These are phyloP conservation scores for Diplodia intermedia DNA, from an alignment of 2,329 filamentous ascomycete species.

Conservation along the genomic window DNA sequence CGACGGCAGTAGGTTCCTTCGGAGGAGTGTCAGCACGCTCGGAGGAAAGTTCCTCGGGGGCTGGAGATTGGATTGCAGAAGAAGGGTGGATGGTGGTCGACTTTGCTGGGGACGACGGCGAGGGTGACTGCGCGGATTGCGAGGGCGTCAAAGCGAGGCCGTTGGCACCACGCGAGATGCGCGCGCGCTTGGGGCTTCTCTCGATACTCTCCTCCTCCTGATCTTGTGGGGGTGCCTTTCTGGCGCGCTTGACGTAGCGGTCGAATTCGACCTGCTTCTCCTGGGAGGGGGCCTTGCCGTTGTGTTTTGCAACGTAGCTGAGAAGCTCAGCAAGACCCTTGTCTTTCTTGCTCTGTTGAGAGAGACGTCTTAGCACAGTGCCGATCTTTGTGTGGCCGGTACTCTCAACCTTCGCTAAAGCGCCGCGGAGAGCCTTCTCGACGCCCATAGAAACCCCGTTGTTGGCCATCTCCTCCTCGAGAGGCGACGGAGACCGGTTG, in stretches of 20 bases:
- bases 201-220: conserved; percentile 19
- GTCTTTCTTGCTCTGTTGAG: conserved; percentile 50
- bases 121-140: conserved; percentile 23
- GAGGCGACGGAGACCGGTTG: conserved; percentile 14
- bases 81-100: conserved; percentile 13
- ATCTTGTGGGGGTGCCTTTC: neutral
- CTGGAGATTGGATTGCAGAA: conserved; percentile 20
- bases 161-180: conserved; percentile 21
- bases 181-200: conserved; percentile 29
- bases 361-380: conserved; percentile 41
- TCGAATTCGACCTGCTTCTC: conserved; percentile 53
- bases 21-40: conserved; percentile 18
- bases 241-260: conserved; percentile 46
- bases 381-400: conserved; percentile 20
- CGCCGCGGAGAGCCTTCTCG: conserved; percentile 27
- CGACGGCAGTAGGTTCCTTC: conserved; percentile 12
- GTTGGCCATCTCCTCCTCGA: neutral
- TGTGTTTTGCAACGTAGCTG: conserved; percentile 48
- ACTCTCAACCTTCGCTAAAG: conserved; percentile 23
- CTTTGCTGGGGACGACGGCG: conserved; percentile 17
- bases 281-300: conserved; percentile 46
- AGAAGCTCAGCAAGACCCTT: conserved; percentile 49
- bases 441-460: conserved; percentile 12
- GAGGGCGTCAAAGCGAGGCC: conserved; percentile 27
- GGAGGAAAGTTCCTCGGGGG: conserved; percentile 11